Evolutionary conservation across 2,329 filamentous ascomycete species (phyloP), one percentile per base, ranked within the genome.

Genomic region (Aureobasidium lini): DNA sequence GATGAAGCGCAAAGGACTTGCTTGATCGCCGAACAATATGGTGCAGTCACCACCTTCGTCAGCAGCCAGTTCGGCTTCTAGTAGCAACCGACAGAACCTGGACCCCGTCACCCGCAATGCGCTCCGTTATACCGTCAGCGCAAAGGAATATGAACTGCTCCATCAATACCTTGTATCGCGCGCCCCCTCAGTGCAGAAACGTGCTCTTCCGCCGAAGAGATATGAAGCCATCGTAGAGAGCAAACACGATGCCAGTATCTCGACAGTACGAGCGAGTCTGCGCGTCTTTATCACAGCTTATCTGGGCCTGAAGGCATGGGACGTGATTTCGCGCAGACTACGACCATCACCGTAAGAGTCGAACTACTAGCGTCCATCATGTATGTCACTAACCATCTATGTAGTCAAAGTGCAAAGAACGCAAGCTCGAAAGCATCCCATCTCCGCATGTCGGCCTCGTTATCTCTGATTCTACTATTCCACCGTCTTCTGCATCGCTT

Each of bases 401-500:
- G n/a, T 18, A 57, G 54, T 5, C 1, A 32, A 40, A 32, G 10
- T 9, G 5, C 36, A 16, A 50, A 28, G 40, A 59, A 29, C 16
- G 44, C 40, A 56, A 44, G 47, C 34, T 63, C 64, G 16, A 63
- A 62, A 46, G 65, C 68, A 63, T 79, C 86, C 0, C 87, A 88
- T 28, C 77, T 94, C 53, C 84, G 91, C 59, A 79, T 96, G 9
- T 93, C 91, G 0, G 78, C 92, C 8, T 94, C 90, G 0, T 80
- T 96, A 13, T 92, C 91, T 15, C 82, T 89, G 2, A 90, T 96
- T 63, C 81, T 97, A 18, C 84, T 97, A 44, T 84, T 95, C 62
- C 94, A 99, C 72, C 85, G 94, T 32, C 79, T 96, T 1, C 84
- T 97, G 29, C 90, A 93, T 75, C 89, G 93, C 61, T 96, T 97